phyloP scores from a whole-genome alignment of 257 asterid species.

The Scutellaria baicalensis region DNA sequence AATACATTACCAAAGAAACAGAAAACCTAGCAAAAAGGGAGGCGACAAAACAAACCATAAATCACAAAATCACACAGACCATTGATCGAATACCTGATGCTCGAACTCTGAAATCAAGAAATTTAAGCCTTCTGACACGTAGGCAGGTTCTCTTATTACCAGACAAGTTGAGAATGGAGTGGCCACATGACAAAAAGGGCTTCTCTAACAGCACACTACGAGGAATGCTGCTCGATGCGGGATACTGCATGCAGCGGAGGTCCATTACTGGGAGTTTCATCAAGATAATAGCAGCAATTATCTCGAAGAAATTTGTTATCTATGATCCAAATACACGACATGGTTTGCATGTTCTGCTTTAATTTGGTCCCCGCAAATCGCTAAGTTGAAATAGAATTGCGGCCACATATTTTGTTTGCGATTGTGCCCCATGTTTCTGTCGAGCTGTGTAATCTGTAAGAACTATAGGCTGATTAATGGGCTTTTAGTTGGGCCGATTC shows the following conservation, averaged over 20 bases:
- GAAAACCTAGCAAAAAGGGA: not conserved
- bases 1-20: not conserved
- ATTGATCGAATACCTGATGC: constrained; percentile 39
- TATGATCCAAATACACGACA: constrained; percentile 19
- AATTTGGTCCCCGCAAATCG: constrained; percentile 27
- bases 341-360: constrained; percentile 14
- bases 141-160: constrained; percentile 23
- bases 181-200: constrained; percentile 40
- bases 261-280: constrained; percentile 28
- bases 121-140: constrained; percentile 21
- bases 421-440: not conserved
- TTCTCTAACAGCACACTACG: constrained; percentile 34
- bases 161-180: constrained; percentile 18
- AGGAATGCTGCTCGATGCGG: constrained; percentile 41
- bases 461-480: too few relatives aligned
- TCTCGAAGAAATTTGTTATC: constrained; percentile 1
- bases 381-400: constrained; percentile 12
- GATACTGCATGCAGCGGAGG: constrained; percentile 43
- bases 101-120: constrained; percentile 39
- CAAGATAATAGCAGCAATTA: constrained; percentile 7
- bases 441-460: too few relatives aligned
- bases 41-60: not conserved
- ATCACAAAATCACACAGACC: not conserved
- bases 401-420: constrained; percentile 24
- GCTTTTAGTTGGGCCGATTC: too few relatives aligned